Percentiles rank a stretch among this genome's conserved stretches.
Evolutionary conservation across 805 yeast genomes (phyloP).

Genomic region (Nakazawaea holstii): DNA sequence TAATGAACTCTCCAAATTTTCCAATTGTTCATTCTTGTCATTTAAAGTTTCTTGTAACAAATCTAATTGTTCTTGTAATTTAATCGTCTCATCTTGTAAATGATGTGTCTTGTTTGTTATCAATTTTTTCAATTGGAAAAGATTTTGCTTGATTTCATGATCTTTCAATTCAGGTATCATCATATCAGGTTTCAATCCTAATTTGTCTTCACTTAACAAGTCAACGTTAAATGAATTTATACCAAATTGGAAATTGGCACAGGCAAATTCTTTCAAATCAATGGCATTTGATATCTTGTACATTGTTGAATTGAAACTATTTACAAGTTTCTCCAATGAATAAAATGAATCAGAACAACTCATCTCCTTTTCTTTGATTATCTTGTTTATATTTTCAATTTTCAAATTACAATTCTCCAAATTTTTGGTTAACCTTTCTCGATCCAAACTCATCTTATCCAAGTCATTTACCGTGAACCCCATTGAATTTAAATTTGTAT

Average conservation of each 20-base stretch:
- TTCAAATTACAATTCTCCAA: conserved; percentile 38
- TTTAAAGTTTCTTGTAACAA: conserved; percentile 46
- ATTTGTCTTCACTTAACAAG: conserved; percentile 34
- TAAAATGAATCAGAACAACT: conserved; percentile 46
- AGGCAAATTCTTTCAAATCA: conserved; percentile 11
- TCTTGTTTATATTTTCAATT: conserved; percentile 42
- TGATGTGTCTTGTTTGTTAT: conserved; percentile 40
- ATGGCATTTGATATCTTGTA: conserved; percentile 38
- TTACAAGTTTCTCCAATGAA: conserved; percentile 44
- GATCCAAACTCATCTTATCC: conserved; percentile 55
- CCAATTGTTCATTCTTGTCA: conserved; percentile 53
- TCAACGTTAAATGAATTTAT: conserved; percentile 29
- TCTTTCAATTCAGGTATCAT: conserved; percentile 32
- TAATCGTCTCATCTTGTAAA: conserved; percentile 52
- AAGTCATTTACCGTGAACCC: conserved; percentile 61
- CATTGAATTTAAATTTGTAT: conserved; percentile 39
- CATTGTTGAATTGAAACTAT: conserved; percentile 50
- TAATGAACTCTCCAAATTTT: conserved; percentile 51
- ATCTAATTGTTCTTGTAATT: conserved; percentile 55
- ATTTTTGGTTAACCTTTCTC: conserved; percentile 50
- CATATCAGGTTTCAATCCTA: conserved; percentile 41
- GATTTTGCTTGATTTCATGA: conserved; percentile 25
- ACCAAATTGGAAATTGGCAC: conserved; percentile 28
- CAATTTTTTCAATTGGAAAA: conserved; percentile 40
- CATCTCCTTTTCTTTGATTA: conserved; percentile 42